These are phyloP conservation scores for Colletotrichum musae DNA, from an alignment of 2,329 filamentous ascomycete species.

Conservation along the genomic window DNA sequence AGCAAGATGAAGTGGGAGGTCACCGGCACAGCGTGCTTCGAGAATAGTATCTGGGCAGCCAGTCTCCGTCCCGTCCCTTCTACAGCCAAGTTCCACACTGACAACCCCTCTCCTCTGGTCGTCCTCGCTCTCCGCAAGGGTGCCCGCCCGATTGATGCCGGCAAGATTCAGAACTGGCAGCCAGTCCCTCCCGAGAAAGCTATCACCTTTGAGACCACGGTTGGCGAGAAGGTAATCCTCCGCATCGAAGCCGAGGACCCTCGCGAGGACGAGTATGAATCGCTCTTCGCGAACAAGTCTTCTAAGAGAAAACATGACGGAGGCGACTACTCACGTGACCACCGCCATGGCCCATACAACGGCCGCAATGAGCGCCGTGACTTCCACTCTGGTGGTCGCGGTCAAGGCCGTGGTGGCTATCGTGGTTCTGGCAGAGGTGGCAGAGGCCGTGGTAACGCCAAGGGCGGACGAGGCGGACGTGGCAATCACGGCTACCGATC, in stretches of 20 bases:
- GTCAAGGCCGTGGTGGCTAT: conserved; percentile 53
- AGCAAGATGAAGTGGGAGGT: conserved; percentile 88
- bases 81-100: conserved; percentile 80
- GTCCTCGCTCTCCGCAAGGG: conserved; percentile 86
- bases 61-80: conserved; percentile 80
- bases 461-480: conserved; percentile 61
- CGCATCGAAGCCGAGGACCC: conserved; percentile 82
- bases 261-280: conserved; percentile 75
- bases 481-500: conserved; percentile 74
- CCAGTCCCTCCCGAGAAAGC: conserved; percentile 79
- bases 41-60: conserved; percentile 91
- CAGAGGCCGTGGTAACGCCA: conserved; percentile 57
- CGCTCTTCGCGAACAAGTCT: conserved; percentile 71
- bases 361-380: conserved; percentile 59
- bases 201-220: conserved; percentile 84
- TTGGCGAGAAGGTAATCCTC: conserved; percentile 89
- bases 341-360: conserved; percentile 48
- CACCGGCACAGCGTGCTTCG: conserved; percentile 79
- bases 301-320: conserved; percentile 71
- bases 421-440: conserved; percentile 57
- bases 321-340: conserved; percentile 48
- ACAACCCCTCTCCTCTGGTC: conserved; percentile 83
- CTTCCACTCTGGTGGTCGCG: conserved; percentile 58
- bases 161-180: conserved; percentile 87
- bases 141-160: conserved; percentile 83